Evolutionary conservation across 1,284 basidiomycete species (phyloP), one percentile per base, ranked within the genome.

Genomic region (Cryptococcus sp.): DNA sequence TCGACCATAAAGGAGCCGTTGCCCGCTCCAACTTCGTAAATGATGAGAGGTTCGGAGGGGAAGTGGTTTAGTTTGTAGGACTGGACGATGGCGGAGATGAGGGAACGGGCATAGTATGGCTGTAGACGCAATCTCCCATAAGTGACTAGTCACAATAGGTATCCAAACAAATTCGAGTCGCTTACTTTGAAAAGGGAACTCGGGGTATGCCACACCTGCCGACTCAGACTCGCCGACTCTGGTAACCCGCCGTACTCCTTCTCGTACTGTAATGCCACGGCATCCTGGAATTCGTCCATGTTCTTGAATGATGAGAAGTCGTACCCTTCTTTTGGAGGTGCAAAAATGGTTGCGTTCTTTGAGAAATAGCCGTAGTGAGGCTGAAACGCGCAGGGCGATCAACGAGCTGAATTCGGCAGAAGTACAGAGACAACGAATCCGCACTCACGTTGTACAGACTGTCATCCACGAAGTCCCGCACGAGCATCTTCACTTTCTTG

Each of bases 201-300:
- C 0, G 96, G 96, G 0, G 96, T 99, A 78, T 99, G 96, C 96
- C 96, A 99, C 53, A 98, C 82, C 76, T 99, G 96, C 67, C 85
- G 83, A 5, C 92, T 92, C 15, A 88, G 84, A 3, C 89, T 88
- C 50, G 80, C 81, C 64, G 86, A 82, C 16, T 62, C 61, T 58
- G 77, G 79, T 18, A 84, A 86, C 3, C 57, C 52, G 8, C 56
- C 52, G 50, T 72, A 72, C 53, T 72, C 68, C 46, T 61, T 51
- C 53, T 83, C 81, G 72, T 96, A 96, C 62, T 86, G 82, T 66
- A 80, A 78, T 28, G 88, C 87, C 15, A 98, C 85, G 53, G 85
- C 82, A 46, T 86, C 84, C 73, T 96, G 87, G 65, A 97, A 97
- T 57, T 89, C 85, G 1, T 81, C 79, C 35, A 84, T 82, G 70